Base-by-base conservation (phyloP, 805 yeast genomes). In the Scheffersomyces lignosus region DNA sequence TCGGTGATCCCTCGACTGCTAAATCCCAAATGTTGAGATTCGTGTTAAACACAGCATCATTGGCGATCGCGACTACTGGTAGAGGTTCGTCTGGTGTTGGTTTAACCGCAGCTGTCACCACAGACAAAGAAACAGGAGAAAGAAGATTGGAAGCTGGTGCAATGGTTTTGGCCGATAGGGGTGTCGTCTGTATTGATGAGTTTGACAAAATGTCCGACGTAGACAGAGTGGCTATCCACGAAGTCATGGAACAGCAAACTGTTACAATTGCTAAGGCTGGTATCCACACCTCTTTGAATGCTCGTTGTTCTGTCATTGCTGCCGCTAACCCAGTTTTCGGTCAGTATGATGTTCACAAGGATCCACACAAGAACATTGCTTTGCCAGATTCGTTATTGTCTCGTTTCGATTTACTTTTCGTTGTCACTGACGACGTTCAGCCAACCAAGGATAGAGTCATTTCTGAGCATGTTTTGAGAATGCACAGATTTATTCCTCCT, bases 11-110 rank as follows among this genome's bases (percentile, higher is more conserved):
- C 10, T 88, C 97, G 6, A 93, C 99, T 13, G 98, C 99, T 17
- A 93, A 93, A 62, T 90, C 97, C 3, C 99, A 93, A 67, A 82
- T 93, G 70, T 75, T 93, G 45, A 77, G 98, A 47, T 91, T 93
- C 57, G 98, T 93, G 14, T 72, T 93, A 44, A 93, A 91, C 59
- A 91, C 98, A 1, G 99, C 99, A 1, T 73, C 95, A 1, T 71
- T 93, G 50, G 98, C 98, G 3, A 89, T 93, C 50, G 97, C 98
- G 18, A 93, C 99, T 1, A 93, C 99, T 0, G 99, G 99, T 71
- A 81, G 96, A 62, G 99, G 99, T 45, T 91, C 98, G n/a, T 90
- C 98, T 1, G 99, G 99, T 62, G 99, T 93, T 30, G 99, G 99
- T 87, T 76, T 93, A 54, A 93, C 99, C 0, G 99, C 99, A 14